Evolutionary conservation across 805 yeast genomes (phyloP).

Genomic region (Metschnikowia lunata): DNA sequence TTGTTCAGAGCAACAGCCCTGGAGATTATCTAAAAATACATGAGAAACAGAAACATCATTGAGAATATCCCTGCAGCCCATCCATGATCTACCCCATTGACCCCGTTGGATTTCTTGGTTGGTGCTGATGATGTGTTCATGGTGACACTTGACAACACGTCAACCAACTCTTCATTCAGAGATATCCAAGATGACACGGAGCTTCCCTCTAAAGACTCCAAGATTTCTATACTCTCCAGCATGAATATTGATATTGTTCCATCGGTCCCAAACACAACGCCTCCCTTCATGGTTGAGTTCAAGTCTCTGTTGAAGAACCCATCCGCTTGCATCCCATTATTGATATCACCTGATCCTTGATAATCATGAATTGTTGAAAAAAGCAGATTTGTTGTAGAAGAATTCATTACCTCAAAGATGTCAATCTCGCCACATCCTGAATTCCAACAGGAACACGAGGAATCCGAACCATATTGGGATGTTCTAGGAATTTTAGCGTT

Average conservation of each 20-base stretch:
- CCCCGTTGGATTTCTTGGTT: constrained; percentile 24
- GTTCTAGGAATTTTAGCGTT: constrained; percentile 74
- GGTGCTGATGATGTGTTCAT: constrained; percentile 18
- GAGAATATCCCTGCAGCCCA: constrained; percentile 8
- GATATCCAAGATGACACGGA: constrained; percentile 46
- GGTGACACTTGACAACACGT: constrained; percentile 25
- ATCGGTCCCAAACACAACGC: constrained; percentile 60
- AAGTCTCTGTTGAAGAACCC: constrained; percentile 58
- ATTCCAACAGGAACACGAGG: constrained; percentile 71
- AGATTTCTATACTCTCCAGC: constrained; percentile 50
- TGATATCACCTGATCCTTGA: constrained; percentile 65
- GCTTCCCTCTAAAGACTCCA: constrained; percentile 39
- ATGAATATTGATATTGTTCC: constrained; percentile 62
- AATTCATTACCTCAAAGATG: constrained; percentile 68
- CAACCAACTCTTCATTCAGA: constrained; percentile 26
- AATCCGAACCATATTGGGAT: constrained; percentile 58
- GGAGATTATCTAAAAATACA: constrained; percentile 6
- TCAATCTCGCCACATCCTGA: constrained; percentile 80
- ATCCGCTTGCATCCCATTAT: constrained; percentile 52
- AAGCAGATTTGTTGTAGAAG: constrained; percentile 50
- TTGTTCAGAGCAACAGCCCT: constrained; percentile 4
- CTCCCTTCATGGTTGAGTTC: constrained; percentile 55
- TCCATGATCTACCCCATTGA: constrained; percentile 11
- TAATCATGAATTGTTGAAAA: constrained; percentile 70
- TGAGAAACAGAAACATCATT: constrained; percentile 12